phyloP scores from a whole-genome alignment of 2,329 filamentous ascomycete genomes.

The Clonostachys byssicola region DNA sequence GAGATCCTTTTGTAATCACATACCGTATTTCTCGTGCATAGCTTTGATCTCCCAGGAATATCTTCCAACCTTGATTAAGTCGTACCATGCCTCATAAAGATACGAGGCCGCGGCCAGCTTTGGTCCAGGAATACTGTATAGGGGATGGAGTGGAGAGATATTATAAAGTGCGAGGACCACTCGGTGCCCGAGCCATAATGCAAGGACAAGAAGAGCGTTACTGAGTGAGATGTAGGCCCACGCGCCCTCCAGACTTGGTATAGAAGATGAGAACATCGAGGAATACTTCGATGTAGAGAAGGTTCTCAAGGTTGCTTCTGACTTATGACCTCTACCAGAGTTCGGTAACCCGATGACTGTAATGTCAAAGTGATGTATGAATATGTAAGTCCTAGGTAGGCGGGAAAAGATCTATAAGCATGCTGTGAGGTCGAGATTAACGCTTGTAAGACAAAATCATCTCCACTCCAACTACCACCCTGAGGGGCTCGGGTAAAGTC shows the following conservation, averaged over 20 bases:
- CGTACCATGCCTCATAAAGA: slow-evolving; percentile 30
- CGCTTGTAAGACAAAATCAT: too few relatives aligned
- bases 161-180: slow-evolving; percentile 23
- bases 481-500: too few relatives aligned
- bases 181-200: slow-evolving; percentile 20
- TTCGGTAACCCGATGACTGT: too few relatives aligned
- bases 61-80: slow-evolving; percentile 24
- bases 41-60: slow-evolving; percentile 24
- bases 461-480: too few relatives aligned
- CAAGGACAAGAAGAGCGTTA: slow-evolving; percentile 2
- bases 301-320: too few relatives aligned
- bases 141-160: slow-evolving; percentile 30
- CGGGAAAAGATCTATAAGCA: too few relatives aligned
- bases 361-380: too few relatives aligned
- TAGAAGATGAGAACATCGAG: too few relatives aligned
- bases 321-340: too few relatives aligned
- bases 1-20: background rate
- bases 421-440: too few relatives aligned
- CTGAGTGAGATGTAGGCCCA: background rate
- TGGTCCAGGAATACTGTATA: slow-evolving; percentile 28
- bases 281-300: too few relatives aligned
- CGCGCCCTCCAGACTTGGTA: background rate
- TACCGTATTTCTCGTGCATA: slow-evolving; percentile 32
- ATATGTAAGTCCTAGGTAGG: too few relatives aligned
- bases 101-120: slow-evolving; percentile 26